Percentiles rank a stretch among this genome's conserved stretches.
These are phyloP conservation scores for Albophoma yamanashiensis DNA, from an alignment of 2,329 filamentous ascomycete species.

Conservation along the genomic window DNA sequence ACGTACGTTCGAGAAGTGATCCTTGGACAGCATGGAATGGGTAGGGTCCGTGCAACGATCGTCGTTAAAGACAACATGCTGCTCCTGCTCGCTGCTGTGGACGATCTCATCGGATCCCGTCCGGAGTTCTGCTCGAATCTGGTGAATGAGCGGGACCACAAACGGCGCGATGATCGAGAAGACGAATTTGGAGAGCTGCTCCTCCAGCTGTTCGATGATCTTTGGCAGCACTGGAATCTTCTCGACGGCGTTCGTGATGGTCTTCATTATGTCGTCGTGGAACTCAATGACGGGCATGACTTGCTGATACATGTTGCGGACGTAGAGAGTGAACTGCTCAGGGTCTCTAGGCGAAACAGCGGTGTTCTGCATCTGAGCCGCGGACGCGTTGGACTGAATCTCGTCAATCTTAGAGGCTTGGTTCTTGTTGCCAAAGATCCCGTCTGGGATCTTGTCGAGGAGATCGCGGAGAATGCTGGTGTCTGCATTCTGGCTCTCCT, in stretches of 20 bases:
- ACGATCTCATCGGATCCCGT: slow-evolving; percentile 85
- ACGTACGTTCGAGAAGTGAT: slow-evolving; percentile 79
- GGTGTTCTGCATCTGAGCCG: slow-evolving; percentile 66
- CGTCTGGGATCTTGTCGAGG: slow-evolving; percentile 70
- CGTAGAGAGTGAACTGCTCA: slow-evolving; percentile 72
- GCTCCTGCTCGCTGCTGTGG: slow-evolving; percentile 70
- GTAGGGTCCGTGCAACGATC: slow-evolving; percentile 71
- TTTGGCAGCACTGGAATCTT: slow-evolving; percentile 78
- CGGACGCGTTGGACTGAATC: slow-evolving; percentile 64
- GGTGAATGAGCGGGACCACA: slow-evolving; percentile 71
- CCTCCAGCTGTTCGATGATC: slow-evolving; percentile 75
- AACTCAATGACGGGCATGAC: slow-evolving; percentile 86
- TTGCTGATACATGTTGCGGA: slow-evolving; percentile 62
- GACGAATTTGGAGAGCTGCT: slow-evolving; percentile 80
- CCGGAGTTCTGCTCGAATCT: slow-evolving; percentile 78
- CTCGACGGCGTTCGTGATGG: slow-evolving; percentile 67
- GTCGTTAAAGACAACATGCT: slow-evolving; percentile 78
- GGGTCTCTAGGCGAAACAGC: slow-evolving; percentile 67
- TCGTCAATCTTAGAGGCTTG: slow-evolving; percentile 68
- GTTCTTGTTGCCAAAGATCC: slow-evolving; percentile 66
- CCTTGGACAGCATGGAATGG: slow-evolving; percentile 92
- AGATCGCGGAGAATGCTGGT: slow-evolving; percentile 69
- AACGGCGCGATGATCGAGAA: slow-evolving; percentile 88
- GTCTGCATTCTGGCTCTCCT: slow-evolving; percentile 51
- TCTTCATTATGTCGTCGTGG: slow-evolving; percentile 79